A percentile compares a stretch with the other conserved stretches of the same genome.
These are phyloP conservation scores for Gryganskiella cystojenkinii DNA, from an alignment of 192 early-diverging fungal genomes.

Conservation along the genomic window DNA sequence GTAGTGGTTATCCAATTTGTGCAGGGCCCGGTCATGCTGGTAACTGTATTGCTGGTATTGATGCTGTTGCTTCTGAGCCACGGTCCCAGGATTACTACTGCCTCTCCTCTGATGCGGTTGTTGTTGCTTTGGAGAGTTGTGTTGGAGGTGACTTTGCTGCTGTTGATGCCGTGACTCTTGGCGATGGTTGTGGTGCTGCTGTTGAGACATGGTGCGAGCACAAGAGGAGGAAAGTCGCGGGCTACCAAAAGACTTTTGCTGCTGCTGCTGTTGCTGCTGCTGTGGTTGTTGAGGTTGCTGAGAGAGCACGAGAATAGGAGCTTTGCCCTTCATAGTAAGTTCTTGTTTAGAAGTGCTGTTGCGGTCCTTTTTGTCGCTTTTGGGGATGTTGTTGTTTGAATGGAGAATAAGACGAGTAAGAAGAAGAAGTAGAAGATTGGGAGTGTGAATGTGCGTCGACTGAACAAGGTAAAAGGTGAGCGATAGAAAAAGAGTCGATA, in stretches of 20 bases:
- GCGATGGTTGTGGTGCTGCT: slow-evolving; percentile 6
- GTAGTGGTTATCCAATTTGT: neutral
- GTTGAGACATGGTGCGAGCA: neutral
- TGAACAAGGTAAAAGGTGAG: too few species aligned
- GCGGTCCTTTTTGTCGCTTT: neutral
- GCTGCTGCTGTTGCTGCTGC: slow-evolving; percentile 15
- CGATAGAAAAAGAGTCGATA: too few species aligned
- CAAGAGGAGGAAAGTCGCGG: neutral
- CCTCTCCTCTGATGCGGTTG: neutral
- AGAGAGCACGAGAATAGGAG: slow-evolving; percentile 25
- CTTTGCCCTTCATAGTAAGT: slow-evolving; percentile 36
- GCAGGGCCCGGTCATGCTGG: slow-evolving; percentile 1
- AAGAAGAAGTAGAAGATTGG: too few species aligned
- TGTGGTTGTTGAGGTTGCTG: slow-evolving; percentile 14
- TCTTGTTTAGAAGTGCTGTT: neutral
- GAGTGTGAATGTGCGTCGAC: too few species aligned
- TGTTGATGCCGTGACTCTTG: slow-evolving; percentile 10
- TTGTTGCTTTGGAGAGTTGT: neutral
- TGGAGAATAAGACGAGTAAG: too few species aligned
- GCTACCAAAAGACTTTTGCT: slow-evolving; percentile 3
- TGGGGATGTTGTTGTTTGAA: neutral
- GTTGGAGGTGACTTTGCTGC: neutral
- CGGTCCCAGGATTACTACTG: slow-evolving; percentile 3
- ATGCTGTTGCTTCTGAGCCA: slow-evolving; percentile 25
- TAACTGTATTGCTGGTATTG: slow-evolving; percentile 22